These are phyloP conservation scores for Candida taoyuanica DNA, from an alignment of 805 yeast species.

Conservation along the genomic window DNA sequence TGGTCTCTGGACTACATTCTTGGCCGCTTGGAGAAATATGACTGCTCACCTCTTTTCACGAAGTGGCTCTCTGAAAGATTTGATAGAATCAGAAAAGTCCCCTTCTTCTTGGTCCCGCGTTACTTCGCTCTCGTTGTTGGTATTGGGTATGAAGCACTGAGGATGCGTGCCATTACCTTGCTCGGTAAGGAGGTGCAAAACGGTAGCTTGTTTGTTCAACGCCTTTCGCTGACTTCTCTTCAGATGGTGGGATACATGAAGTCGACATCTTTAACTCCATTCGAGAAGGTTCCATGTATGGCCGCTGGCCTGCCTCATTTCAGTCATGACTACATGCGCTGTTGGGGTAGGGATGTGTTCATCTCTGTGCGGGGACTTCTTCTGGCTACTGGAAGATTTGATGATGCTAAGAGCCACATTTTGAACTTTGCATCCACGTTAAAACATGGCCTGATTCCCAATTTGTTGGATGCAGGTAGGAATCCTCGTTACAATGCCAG, in stretches of 20 bases:
- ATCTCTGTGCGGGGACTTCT: slow-evolving; percentile 80
- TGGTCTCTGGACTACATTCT: slow-evolving; percentile 87
- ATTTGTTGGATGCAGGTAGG: slow-evolving; percentile 84
- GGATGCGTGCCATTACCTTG: slow-evolving; percentile 57
- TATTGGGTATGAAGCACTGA: slow-evolving; percentile 76
- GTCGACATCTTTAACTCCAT: slow-evolving; percentile 72
- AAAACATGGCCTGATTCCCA: slow-evolving; percentile 94
- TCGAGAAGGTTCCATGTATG: slow-evolving; percentile 59
- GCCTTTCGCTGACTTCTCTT: slow-evolving; percentile 73
- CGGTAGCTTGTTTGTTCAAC: slow-evolving; percentile 72
- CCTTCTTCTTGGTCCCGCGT: slow-evolving; percentile 79
- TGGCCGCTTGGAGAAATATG: slow-evolving; percentile 55
- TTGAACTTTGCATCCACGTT: slow-evolving; percentile 84
- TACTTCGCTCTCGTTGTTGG: slow-evolving; percentile 83
- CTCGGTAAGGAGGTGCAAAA: slow-evolving; percentile 50
- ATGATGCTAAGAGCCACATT: slow-evolving; percentile 77
- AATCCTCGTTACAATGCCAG: slow-evolving; percentile 95
- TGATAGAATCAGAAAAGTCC: slow-evolving; percentile 57
- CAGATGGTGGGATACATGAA: slow-evolving; percentile 80
- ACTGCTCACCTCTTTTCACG: slow-evolving; percentile 50
- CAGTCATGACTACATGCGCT: slow-evolving; percentile 85
- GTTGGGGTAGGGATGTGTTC: slow-evolving; percentile 98
- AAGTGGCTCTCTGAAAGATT: slow-evolving; percentile 69
- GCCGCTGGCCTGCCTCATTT: slow-evolving; percentile 98
- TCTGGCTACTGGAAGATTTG: slow-evolving; percentile 70